Conservation (phyloP, 2,329 filamentous ascomycete species). For the Cercospora citrullina region DNA sequence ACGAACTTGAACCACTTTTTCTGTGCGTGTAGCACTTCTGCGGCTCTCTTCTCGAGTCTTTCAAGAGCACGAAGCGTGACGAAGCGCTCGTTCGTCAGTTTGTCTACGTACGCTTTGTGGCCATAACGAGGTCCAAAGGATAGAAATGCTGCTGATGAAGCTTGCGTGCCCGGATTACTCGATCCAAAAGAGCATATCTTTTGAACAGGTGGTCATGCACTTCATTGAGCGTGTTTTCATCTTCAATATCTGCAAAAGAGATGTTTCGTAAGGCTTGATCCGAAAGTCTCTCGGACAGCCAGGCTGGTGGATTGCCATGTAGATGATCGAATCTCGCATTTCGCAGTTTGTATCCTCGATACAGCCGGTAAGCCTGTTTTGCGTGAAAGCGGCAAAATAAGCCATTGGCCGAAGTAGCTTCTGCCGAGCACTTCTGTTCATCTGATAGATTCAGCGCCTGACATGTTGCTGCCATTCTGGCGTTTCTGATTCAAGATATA, state of each 20-base stretch:
- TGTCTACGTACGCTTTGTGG: slow-evolving; percentile 32
- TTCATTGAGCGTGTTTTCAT: slow-evolving; percentile 42
- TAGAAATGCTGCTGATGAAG: slow-evolving; percentile 48
- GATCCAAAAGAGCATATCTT: slow-evolving; percentile 42
- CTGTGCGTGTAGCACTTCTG: slow-evolving; percentile 45
- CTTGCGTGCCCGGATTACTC: slow-evolving; percentile 46
- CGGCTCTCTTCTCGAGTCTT: background rate
- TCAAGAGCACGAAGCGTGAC: background rate
- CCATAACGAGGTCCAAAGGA: slow-evolving; percentile 46
- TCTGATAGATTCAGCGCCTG: background rate
- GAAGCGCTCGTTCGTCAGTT: background rate
- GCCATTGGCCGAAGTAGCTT: background rate
- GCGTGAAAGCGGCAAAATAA: background rate
- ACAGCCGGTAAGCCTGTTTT: background rate
- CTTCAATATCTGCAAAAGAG: slow-evolving; percentile 6
- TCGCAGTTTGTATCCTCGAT: background rate
- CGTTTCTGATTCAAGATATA: background rate
- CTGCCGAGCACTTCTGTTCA: background rate
- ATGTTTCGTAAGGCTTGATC: background rate
- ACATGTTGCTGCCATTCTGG: background rate
- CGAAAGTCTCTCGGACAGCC: background rate
- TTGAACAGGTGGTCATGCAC: slow-evolving; percentile 47
- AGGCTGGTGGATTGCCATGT: background rate
- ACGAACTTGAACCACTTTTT: slow-evolving; percentile 55
- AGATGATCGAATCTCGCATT: background rate